Evolutionary conservation across 2,329 filamentous ascomycete genomes (phyloP).

Genomic region (Colletotrichum lini): DNA sequence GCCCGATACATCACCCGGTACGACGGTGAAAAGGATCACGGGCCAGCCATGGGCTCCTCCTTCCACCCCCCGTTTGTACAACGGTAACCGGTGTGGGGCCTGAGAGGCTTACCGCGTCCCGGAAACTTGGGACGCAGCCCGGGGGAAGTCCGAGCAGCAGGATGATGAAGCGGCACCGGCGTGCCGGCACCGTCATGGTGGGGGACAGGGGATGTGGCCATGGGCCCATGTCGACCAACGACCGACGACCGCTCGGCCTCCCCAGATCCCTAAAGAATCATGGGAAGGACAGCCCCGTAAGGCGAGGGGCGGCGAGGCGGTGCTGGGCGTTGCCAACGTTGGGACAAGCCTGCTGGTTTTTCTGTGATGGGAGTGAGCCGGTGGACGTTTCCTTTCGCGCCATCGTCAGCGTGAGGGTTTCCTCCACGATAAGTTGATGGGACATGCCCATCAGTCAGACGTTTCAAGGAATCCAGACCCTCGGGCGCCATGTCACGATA

Average conservation of each 20-base stretch:
- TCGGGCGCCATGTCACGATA: constrained; percentile 28
- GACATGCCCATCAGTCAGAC: constrained; percentile 9
- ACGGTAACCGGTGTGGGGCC: constrained; percentile 14
- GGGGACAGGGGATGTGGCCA: background rate
- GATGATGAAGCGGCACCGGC: constrained; percentile 12
- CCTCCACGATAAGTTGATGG: constrained; percentile 7
- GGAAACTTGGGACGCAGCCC: constrained; percentile 14
- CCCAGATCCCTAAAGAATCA: constrained; percentile 1
- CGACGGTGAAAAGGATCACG: background rate
- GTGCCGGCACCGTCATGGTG: constrained; percentile 4
- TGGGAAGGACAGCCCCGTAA: constrained; percentile 1
- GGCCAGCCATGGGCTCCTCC: background rate
- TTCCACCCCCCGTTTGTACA: background rate
- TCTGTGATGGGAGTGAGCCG: constrained; percentile 3
- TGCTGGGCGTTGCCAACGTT: background rate
- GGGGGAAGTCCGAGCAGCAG: constrained; percentile 11
- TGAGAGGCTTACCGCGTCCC: constrained; percentile 3
- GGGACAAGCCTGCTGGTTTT: background rate
- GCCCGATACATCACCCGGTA: background rate
- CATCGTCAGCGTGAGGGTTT: constrained; percentile 26
- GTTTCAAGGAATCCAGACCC: constrained; percentile 23
- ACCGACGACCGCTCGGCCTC: constrained; percentile 1
- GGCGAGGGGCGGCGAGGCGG: constrained; percentile 13
- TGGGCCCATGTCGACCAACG: background rate
- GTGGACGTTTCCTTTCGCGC: background rate